Evolutionary conservation across 1,284 basidiomycete genomes (phyloP).

Genomic region (Cystobasidiaceae sp.): DNA sequence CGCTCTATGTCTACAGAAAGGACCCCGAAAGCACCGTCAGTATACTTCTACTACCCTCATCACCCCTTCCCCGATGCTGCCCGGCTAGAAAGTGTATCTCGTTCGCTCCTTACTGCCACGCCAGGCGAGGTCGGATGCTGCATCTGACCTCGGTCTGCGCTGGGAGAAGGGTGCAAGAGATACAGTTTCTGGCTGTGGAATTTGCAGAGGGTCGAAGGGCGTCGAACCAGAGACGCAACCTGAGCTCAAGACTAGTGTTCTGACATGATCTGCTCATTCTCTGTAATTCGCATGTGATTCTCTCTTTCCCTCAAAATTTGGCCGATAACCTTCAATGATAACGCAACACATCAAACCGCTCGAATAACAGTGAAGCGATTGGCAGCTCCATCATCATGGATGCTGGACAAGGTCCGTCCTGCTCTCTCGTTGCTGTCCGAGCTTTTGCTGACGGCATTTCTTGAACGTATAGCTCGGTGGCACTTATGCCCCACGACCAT

Average conservation of each 20-base stretch:
- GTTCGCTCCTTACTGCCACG: no score
- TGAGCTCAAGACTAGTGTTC: conserved; percentile 20
- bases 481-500: conserved; percentile 81
- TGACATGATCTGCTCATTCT: conserved; percentile 29
- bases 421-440: no score
- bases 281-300: conserved; percentile 16
- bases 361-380: conserved; percentile 56
- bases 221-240: conserved; percentile 30
- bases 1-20: background rate
- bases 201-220: no score
- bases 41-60: background rate
- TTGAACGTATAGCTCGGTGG: no score
- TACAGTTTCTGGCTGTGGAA: no score
- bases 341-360: no score
- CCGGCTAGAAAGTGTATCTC: no score
- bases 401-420: conserved; percentile 99
- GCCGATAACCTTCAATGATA: background rate
- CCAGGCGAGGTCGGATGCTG: no score
- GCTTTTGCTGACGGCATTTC: no score
- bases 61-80: no score
- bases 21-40: conserved; percentile 12
- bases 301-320: background rate
- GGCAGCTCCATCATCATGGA: conserved; percentile 96
- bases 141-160: no score
- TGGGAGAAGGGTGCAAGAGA: no score